A percentile compares a stretch with the other conserved stretches of the same genome.
These are phyloP conservation scores for Eleusine coracana DNA, from an alignment of 176 grass and related monocot genomes.

Conservation along the genomic window DNA sequence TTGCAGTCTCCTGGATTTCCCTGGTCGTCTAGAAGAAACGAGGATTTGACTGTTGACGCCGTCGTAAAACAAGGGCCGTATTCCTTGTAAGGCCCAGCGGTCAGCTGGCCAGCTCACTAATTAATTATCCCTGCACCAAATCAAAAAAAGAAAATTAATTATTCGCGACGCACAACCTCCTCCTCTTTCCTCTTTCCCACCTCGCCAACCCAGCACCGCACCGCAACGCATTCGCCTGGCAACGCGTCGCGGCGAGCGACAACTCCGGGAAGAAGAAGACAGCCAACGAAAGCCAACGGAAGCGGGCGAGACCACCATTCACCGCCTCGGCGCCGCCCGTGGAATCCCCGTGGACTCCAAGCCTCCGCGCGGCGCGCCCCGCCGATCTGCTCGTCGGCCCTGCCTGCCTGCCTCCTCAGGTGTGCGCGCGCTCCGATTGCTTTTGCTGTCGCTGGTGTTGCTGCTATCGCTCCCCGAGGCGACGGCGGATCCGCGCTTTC, in stretches of 20 bases:
- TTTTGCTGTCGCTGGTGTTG: background rate
- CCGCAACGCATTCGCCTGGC: background rate
- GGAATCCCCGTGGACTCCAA: constrained; percentile 48
- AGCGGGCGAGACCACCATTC: constrained; percentile 26
- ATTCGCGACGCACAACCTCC: background rate
- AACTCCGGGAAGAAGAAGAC: constrained; percentile 6
- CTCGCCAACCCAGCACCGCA: constrained; percentile 23
- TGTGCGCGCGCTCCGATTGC: background rate
- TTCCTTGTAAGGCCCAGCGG: background rate
- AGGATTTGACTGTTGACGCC: constrained; percentile 16
- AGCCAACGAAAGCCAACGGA: constrained; percentile 39
- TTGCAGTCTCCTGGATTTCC: background rate
- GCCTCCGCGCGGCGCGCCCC: background rate
- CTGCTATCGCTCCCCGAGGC: background rate
- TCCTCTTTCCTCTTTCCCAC: background rate
- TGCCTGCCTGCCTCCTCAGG: constrained; percentile 38
- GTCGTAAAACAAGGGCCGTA: background rate
- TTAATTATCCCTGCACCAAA: background rate
- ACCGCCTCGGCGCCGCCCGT: constrained; percentile 22
- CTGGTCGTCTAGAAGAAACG: constrained; percentile 15
- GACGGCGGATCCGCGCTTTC: background rate
- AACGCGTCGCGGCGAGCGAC: constrained; percentile 24
- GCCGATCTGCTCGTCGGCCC: constrained; percentile 29
- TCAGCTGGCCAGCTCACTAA: background rate
- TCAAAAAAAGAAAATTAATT: background rate